Base-by-base conservation (phyloP, 176 grass and related monocot genomes). In the Tillandsia leiboldiana region DNA sequence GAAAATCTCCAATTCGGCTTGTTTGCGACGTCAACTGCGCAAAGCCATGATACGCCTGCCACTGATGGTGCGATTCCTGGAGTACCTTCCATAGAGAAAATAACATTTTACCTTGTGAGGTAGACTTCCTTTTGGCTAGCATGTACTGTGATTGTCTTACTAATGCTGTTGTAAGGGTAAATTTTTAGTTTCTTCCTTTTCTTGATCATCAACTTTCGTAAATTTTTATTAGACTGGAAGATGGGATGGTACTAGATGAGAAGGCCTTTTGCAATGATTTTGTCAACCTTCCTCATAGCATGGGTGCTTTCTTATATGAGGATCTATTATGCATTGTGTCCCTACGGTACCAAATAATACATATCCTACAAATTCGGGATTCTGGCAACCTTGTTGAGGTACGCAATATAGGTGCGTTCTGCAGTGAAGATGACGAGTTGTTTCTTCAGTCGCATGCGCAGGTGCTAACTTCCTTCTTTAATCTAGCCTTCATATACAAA, bases 61-160 rank as follows among this genome's bases (percentile, higher is more conserved):
- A 80, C 61, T 22, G 85, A 92, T 51, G 88, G 86, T 84, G 86
- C 93, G 52, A 81, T 92, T 75, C 80, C 83, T 1, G 86, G 88
- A 61, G 76, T 96, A 42, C 93, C 93, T 79, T 96, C 86, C 8
- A 79, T 96, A 65, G 93, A 96, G 70, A 96, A 90, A 78, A 90
- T 92, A 70, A 92, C 88, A 68, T 96, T 96, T 81, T 77, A 96
- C 86, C 93, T 91, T 87, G 86, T 96, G 72, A 91, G 92, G 92
- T 96, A 77, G 51, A 69, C 50, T 68, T 48, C 72, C 73, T 51
- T 76, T 79, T 26, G 22, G 26, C 5, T 74, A 22, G 59, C 74
- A 71, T 72, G 53, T 29, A 54, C 14, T 59, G 20, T 59, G 20
- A 59, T 59, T 22, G 9, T 22, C 14, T 20, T 59, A 20, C 20